Evolutionary conservation across 2,329 filamentous ascomycete species (phyloP), one percentile per base, ranked within the genome.

Genomic region (Claviceps arundinis): DNA sequence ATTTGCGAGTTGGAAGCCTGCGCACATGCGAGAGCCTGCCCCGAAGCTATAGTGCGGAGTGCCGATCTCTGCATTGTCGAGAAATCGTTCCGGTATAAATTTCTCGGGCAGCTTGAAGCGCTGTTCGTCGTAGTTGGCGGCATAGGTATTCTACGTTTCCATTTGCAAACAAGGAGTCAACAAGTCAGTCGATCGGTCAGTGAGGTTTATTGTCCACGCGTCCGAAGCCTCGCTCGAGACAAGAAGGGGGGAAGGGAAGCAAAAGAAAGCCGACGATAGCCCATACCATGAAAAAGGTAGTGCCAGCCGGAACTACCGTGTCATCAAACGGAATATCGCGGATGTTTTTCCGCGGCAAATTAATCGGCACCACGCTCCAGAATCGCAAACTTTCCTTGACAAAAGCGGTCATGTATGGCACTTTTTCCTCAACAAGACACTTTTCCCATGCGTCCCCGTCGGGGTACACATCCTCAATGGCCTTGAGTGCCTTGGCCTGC

Each of bases 311-410:
- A 40, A 93, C 86, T 1, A 75, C 69, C 0, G 80, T 72, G 16
- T 79, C 79, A 24, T 85, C 73, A 68, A 82, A 90, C 4, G 76
- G 71, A 52, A 91, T 86, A 55, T 86, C 82, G 58, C 83, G 85
- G 62, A 86, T 84, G 55, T 75, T 85, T 16, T 80, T 80, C 3
- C 87, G 74, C 0, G 87, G 87, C 1, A 93, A 73, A 59, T 82
- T 88, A 59, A 93, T 84, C 2, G 86, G 85, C 56, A 90, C 86
- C 34, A 91, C 86, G 2, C 82, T 85, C 77, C 82, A 91, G 72
- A 80, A 91, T 26, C 87, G 79, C 0, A 91, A 73, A 1, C 84
- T 81, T 62, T 93, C 88, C 61, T 89, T 89, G 55, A 87, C 84
- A 5, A 93, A 67, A 0, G 87, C 87, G 0, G 84, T 87, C 54